A percentile compares a stretch with the other conserved stretches of the same genome.
These are phyloP conservation scores for Plasmodium malariae DNA, from an alignment of 169 alveolate genomes.

Conservation along the genomic window DNA sequence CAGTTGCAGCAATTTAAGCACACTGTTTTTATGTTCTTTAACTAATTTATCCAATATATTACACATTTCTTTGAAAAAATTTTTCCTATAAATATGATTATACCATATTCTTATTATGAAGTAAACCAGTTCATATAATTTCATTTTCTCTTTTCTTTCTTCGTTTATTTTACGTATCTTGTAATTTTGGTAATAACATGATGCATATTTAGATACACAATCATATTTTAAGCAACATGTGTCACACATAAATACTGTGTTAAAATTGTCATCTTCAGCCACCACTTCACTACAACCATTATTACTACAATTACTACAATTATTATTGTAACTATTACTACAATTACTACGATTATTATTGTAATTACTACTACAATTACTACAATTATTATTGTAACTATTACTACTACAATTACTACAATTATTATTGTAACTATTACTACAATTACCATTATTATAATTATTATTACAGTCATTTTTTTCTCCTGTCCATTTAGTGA, in stretches of 20 bases:
- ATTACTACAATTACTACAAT: too few species aligned
- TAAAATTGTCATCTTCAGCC: neutral
- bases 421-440: too few species aligned
- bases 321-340: too few species aligned
- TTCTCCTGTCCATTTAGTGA: constrained; percentile 14
- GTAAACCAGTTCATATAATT: constrained; percentile 41
- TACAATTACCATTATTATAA: neutral
- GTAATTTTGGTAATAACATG: neutral
- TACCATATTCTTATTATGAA: constrained; percentile 32
- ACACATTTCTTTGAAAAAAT: constrained; percentile 23
- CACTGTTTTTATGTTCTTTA: constrained; percentile 7
- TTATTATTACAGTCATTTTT: neutral
- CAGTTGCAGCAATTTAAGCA: constrained; percentile 1
- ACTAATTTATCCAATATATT: constrained; percentile 30
- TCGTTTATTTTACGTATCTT: neutral
- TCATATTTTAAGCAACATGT: constrained; percentile 25
- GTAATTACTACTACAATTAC: too few species aligned
- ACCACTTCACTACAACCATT: too few species aligned
- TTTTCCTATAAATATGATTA: constrained; percentile 24
- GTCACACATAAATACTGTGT: constrained; percentile 21
- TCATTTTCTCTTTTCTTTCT: constrained; percentile 17
- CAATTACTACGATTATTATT: too few species aligned
- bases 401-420: too few species aligned
- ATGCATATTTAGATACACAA: neutral
- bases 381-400: too few species aligned